Evolutionary conservation across 805 yeast genomes (phyloP).

Genomic region (Diddensiella transvaalensis): DNA sequence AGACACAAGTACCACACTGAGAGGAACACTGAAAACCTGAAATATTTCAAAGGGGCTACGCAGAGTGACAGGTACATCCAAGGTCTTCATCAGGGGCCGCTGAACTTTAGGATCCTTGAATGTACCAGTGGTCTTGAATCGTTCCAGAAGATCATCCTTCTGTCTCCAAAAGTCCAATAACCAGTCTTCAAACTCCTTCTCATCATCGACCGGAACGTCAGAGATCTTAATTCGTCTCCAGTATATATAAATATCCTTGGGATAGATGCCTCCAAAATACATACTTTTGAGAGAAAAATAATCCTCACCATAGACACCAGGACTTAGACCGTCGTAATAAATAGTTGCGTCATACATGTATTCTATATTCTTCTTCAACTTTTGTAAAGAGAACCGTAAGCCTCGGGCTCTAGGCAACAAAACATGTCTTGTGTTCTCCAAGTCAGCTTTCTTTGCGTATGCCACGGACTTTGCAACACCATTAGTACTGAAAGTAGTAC

Average conservation of each 20-base stretch:
- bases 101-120: constrained; percentile 23
- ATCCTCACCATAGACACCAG: constrained; percentile 71
- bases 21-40: constrained; percentile 35
- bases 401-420: constrained; percentile 86
- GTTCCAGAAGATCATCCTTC: constrained; percentile 71
- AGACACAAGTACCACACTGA: constrained; percentile 24
- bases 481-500: constrained; percentile 74
- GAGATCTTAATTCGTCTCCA: constrained; percentile 53
- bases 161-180: constrained; percentile 65
- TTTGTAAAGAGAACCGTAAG: constrained; percentile 58
- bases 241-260: constrained; percentile 60
- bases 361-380: constrained; percentile 39
- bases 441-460: constrained; percentile 49
- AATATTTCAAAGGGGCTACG: constrained; percentile 28
- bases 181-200: constrained; percentile 69
- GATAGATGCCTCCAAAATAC: constrained; percentile 69
- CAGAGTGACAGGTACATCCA: constrained; percentile 25
- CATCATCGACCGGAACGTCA: constrained; percentile 63
- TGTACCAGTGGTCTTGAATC: constrained; percentile 52
- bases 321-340: constrained; percentile 69
- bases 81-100: neutral
- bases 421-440: constrained; percentile 51
- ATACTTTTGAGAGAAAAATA: constrained; percentile 60
- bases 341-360: constrained; percentile 77
- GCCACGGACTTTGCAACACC: constrained; percentile 56